Conservation (phyloP, 176 grass and related monocot genomes). For the Rhipidocladum racemiflorum region DNA sequence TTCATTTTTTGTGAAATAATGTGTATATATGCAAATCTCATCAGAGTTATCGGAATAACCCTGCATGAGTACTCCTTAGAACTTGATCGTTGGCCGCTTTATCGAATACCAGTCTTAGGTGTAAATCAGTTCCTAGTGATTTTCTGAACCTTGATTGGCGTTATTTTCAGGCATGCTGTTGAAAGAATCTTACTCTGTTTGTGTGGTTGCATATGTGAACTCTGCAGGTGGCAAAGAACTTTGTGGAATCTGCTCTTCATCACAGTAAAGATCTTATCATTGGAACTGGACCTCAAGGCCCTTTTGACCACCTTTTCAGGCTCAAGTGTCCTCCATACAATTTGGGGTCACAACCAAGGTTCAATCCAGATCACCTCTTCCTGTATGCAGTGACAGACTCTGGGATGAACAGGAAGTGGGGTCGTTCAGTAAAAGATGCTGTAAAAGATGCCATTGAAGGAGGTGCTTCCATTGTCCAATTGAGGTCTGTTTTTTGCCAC, state of each 20-base stretch:
- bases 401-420: conserved; percentile 84
- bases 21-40: not conserved
- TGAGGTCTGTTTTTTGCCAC: conserved; percentile 49
- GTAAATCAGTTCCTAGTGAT: not conserved
- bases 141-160: not conserved
- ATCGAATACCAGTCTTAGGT: not conserved
- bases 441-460: conserved; percentile 79
- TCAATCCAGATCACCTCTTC: conserved; percentile 65
- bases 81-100: not conserved
- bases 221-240: conserved; percentile 75
- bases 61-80: not conserved
- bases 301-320: conserved; percentile 81
- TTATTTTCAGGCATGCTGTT: not conserved
- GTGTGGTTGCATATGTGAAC: conserved; percentile 10
- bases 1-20: not conserved
- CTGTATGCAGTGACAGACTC: conserved; percentile 93
- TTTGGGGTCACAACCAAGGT: conserved; percentile 32
- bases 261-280: conserved; percentile 73
- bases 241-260: conserved; percentile 73
- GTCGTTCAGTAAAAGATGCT: conserved; percentile 63
- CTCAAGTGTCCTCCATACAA: conserved; percentile 47
- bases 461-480: conserved; percentile 77
- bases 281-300: conserved; percentile 86
- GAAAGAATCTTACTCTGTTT: not conserved
- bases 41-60: not conserved